Base-by-base conservation (phyloP, 2,329 filamentous ascomycete genomes). In the Xylariaceae sp. region DNA sequence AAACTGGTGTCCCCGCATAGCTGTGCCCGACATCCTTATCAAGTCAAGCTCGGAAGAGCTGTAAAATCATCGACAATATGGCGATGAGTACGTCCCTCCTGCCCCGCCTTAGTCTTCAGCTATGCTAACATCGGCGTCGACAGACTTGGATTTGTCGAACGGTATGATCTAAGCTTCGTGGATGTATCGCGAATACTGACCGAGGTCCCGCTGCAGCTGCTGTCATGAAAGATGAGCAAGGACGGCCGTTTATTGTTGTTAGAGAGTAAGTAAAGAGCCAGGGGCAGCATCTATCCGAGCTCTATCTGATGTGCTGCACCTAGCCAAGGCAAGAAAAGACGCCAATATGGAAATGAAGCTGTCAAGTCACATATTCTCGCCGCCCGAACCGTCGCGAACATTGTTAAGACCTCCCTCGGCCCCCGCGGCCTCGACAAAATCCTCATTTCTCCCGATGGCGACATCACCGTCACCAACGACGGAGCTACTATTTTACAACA, bases 401-500 rank as follows among this genome's bases (percentile, higher is more conserved):
- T 99, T 67, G 91, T 99, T 76, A 97, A 96, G 81, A 94, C 91
- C 57, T 99, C 95, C 62, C 82, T 99, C 67, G 94, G 94, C 44
- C 94, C 94, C 49, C 89, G 94, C 65, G 94, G 94, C 60, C 86
- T 99, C 70, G 94, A 99, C 81, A 99, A 99, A 81, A 99, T 99
- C 71, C 84, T 99, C 66, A 99, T 99, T 68, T 99, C 94, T 45
- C 90, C 94, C 58, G 94, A 99, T 73, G 94, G 94, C 73, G 94
- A 99, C 76, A 99, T 99, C 73, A 99, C 94, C 58, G 92, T 99
- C 59, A 99, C 94, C 64, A 99, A 99, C 79, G 94, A 99, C 77
- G 94, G 94, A 68, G 95, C 95, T 50, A 99, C 94, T 39, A 99
- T 99, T 68, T 81, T 99, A 64, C 88, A 91, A 67, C 92, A 96